These are phyloP conservation scores for Coemansia sp. DNA, from an alignment of 192 early-diverging fungal genomes.

Conservation along the genomic window DNA sequence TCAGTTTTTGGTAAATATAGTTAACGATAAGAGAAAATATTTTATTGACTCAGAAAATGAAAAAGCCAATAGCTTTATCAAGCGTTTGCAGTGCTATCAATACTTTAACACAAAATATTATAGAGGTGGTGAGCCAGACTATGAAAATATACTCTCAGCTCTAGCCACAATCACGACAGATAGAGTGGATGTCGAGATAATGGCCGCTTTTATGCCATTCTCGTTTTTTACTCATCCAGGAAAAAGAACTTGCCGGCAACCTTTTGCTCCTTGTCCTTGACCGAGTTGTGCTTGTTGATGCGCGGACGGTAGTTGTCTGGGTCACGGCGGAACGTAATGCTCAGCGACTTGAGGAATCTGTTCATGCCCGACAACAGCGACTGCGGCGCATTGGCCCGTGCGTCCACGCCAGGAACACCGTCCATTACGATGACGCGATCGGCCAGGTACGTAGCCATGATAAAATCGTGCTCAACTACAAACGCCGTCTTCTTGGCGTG, in stretches of 20 bases:
- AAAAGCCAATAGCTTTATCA: background rate
- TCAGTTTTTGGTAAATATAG: too few species aligned
- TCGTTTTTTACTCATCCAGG: conserved; percentile 56
- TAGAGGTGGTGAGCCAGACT: background rate
- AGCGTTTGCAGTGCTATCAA: too few species aligned
- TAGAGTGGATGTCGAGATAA: too few species aligned
- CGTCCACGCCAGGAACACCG: conserved; percentile 82
- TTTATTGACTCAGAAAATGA: background rate
- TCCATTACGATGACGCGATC: conserved; percentile 96
- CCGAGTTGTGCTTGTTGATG: conserved; percentile 95
- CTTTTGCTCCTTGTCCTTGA: conserved; percentile 97
- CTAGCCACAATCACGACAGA: too few species aligned
- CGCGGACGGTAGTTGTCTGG: conserved; percentile 95
- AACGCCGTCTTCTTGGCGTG: conserved; percentile 97
- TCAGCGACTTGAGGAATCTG: conserved; percentile 85
- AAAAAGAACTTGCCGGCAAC: conserved; percentile 65
- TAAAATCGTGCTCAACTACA: conserved; percentile 99
- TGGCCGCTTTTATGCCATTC: too few species aligned
- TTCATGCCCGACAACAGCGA: conserved; percentile 93
- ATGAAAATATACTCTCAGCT: too few species aligned
- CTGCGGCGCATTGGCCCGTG: conserved; percentile 82
- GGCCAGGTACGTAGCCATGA: conserved; percentile 98
- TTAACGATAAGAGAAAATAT: background rate
- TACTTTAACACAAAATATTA: background rate
- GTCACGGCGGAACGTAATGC: conserved; percentile 98